These are phyloP conservation scores for Actinomucor elegans DNA, from an alignment of 371 early-diverging fungal genomes.

Conservation along the genomic window DNA sequence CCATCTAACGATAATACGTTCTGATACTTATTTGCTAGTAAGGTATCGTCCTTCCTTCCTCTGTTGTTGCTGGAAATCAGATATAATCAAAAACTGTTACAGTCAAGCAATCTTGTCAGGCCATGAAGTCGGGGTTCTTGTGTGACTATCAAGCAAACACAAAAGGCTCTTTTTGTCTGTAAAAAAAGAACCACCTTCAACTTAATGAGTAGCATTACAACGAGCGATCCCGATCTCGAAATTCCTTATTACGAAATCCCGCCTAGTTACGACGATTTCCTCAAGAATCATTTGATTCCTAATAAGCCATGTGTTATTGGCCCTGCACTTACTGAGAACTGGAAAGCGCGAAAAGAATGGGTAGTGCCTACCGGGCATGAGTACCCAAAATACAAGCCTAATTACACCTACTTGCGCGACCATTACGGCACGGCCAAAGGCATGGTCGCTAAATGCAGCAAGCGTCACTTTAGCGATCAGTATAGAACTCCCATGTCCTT, in stretches of 20 bases:
- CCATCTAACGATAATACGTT: too few species aligned
- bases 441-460: conserved; percentile 59
- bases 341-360: conserved; percentile 69
- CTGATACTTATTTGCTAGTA: too few species aligned
- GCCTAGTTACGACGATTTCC: conserved; percentile 54
- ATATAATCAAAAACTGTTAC: too few species aligned
- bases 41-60: too few species aligned
- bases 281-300: conserved; percentile 49
- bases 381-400: conserved; percentile 29
- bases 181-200: not conserved
- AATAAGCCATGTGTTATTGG: conserved; percentile 65
- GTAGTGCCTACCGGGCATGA: conserved; percentile 26
- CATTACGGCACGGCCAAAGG: conserved; percentile 44
- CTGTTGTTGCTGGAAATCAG: too few species aligned
- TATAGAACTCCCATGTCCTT: conserved; percentile 56
- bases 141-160: not conserved
- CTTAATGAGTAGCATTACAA: conserved; percentile 20
- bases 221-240: not conserved
- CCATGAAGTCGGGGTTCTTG: not conserved
- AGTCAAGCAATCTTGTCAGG: too few species aligned
- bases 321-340: conserved; percentile 47
- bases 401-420: conserved; percentile 32
- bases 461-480: conserved; percentile 63
- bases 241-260: conserved; percentile 45
- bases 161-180: not conserved